phyloP scores from a whole-genome alignment of 2,329 filamentous ascomycete species.

The Neonectria coccinea region DNA sequence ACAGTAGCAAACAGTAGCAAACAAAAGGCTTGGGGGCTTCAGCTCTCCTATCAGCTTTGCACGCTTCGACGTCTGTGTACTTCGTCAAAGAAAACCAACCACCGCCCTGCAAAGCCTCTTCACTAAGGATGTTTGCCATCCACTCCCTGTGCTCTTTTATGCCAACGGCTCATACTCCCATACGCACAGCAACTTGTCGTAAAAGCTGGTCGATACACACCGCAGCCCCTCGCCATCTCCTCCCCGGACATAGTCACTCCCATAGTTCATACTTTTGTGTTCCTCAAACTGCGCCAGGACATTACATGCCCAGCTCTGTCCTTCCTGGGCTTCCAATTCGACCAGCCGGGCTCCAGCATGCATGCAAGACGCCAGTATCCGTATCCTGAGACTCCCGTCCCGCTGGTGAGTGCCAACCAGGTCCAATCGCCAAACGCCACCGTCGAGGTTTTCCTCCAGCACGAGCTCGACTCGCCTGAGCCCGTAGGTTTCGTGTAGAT shows the following conservation, averaged over 20 bases:
- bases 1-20: neutral
- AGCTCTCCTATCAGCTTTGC: neutral
- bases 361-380: slow-evolving; percentile 92
- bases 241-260: slow-evolving; percentile 73
- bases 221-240: slow-evolving; percentile 47
- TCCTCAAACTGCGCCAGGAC: slow-evolving; percentile 81
- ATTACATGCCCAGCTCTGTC: slow-evolving; percentile 68
- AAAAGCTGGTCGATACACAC: slow-evolving; percentile 81
- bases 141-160: neutral
- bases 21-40: slow-evolving; percentile 3
- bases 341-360: slow-evolving; percentile 84
- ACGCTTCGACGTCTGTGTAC: neutral
- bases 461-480: slow-evolving; percentile 63
- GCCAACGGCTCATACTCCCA: slow-evolving; percentile 61
- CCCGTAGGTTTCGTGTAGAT: slow-evolving; percentile 55
- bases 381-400: slow-evolving; percentile 48
- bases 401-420: slow-evolving; percentile 57
- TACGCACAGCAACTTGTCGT: slow-evolving; percentile 76
- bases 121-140: too few species aligned
- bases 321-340: slow-evolving; percentile 54
- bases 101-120: too few species aligned
- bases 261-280: slow-evolving; percentile 96
- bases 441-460: slow-evolving; percentile 75
- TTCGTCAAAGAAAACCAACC: too few species aligned
- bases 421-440: slow-evolving; percentile 89